Percentiles rank a stretch among this genome's conserved stretches.
phyloP scores from a whole-genome alignment of 331 rosid genomes.

The Pyracantha coccinea region DNA sequence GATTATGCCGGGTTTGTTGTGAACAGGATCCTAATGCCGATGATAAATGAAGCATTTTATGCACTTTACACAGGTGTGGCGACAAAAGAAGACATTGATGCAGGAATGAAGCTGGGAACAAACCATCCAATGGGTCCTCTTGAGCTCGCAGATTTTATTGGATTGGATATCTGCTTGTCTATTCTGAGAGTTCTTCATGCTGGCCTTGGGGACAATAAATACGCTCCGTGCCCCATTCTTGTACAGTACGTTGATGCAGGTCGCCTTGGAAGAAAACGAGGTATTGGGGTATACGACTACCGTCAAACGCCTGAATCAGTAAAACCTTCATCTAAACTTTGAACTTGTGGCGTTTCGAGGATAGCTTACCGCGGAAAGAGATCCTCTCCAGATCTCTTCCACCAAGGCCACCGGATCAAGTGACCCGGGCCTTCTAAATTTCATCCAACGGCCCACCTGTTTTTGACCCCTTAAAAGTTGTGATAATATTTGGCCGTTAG shows the following conservation, averaged over 20 bases:
- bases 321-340: constrained; percentile 47
- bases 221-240: constrained; percentile 83
- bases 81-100: constrained; percentile 76
- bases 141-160: constrained; percentile 86
- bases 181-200: constrained; percentile 77
- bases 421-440: accelerated
- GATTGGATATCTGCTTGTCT: constrained; percentile 80
- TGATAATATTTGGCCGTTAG: too few relatives aligned
- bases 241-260: constrained; percentile 80
- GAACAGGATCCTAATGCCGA: constrained; percentile 83
- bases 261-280: constrained; percentile 67
- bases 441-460: too few relatives aligned
- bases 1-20: constrained; percentile 87
- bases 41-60: constrained; percentile 87
- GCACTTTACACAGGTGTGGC: constrained; percentile 65
- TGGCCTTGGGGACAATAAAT: constrained; percentile 72
- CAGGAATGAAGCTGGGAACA: constrained; percentile 86
- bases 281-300: constrained; percentile 66
- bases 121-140: constrained; percentile 92
- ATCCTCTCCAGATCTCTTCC: too few relatives aligned
- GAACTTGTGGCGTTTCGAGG: not conserved
- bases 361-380: not conserved
- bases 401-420: too few relatives aligned
- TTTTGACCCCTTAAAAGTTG: too few relatives aligned
- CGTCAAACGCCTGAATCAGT: constrained; percentile 8